Conservation (phyloP, 805 yeast species). For the Candida sakaeoensis region DNA sequence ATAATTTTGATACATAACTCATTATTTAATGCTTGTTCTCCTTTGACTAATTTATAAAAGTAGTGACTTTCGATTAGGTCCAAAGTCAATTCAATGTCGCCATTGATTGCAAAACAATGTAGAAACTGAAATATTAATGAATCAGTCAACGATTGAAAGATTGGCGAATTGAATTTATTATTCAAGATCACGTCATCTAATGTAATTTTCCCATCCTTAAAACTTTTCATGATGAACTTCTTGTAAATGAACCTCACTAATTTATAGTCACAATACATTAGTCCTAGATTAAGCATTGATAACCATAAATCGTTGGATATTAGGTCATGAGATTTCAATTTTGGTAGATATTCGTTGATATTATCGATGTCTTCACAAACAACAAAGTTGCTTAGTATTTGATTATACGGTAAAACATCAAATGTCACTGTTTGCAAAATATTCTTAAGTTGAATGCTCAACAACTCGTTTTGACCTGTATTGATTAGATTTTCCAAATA, state of each 20-base stretch:
- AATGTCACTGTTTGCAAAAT: neutral
- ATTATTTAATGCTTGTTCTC: conserved; percentile 30
- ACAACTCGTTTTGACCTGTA: neutral
- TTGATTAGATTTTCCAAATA: conserved; percentile 1
- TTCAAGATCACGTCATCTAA: conserved; percentile 23
- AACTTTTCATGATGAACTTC: conserved; percentile 26
- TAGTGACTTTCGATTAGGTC: conserved; percentile 34
- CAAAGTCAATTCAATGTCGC: conserved; percentile 35
- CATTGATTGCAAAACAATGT: conserved; percentile 29
- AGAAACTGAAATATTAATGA: conserved; percentile 23
- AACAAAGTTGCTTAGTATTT: neutral
- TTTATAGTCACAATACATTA: conserved; percentile 22
- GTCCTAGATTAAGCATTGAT: conserved; percentile 19
- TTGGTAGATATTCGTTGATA: neutral
- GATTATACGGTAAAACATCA: neutral
- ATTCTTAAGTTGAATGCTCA: neutral
- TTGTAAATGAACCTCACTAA: conserved; percentile 27
- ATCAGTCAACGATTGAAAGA: conserved; percentile 20
- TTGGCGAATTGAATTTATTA: conserved; percentile 4
- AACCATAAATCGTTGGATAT: conserved; percentile 19
- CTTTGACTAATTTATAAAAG: conserved; percentile 26
- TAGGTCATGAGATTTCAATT: neutral
- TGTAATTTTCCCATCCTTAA: conserved; percentile 17
- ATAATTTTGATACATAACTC: conserved; percentile 31
- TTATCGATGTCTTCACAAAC: neutral